A percentile compares a stretch with the other conserved stretches of the same genome.
Conservation (phyloP, 2,329 filamentous ascomycete species). For the Chalaropsis ovoidea region DNA sequence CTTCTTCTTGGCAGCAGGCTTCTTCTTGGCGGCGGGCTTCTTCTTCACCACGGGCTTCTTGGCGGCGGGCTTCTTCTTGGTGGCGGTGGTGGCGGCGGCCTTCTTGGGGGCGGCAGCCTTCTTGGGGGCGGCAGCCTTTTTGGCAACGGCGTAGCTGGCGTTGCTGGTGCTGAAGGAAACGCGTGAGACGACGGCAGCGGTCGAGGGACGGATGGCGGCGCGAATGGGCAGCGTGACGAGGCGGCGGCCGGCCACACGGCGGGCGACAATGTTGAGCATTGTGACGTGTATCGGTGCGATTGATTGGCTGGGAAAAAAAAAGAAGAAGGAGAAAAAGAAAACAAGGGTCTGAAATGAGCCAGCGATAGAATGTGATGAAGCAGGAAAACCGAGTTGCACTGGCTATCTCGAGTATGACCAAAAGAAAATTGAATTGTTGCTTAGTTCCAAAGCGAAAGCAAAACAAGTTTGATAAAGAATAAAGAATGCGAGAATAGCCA, state of each 20-base stretch:
- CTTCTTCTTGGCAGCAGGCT: constrained; percentile 28
- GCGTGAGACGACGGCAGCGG: constrained; percentile 3
- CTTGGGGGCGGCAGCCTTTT: constrained; percentile 10
- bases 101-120: background rate
- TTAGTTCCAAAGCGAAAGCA: background rate
- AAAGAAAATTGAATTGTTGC: background rate
- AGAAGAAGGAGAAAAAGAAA: background rate
- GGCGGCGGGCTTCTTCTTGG: constrained; percentile 20
- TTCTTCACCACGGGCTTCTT: constrained; percentile 29
- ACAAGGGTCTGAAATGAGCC: background rate
- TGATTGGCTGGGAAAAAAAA: background rate
- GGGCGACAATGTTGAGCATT: constrained; percentile 20
- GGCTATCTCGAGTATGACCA: background rate
- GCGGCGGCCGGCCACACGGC: constrained; percentile 22
- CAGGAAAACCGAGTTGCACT: background rate
- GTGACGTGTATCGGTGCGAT: background rate
- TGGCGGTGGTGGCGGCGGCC: constrained; percentile 2
- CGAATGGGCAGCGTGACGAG: constrained; percentile 22
- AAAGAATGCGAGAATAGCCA: background rate
- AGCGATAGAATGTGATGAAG: background rate
- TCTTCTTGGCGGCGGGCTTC: constrained; percentile 28
- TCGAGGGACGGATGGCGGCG: constrained; percentile 8
- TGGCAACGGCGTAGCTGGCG: background rate
- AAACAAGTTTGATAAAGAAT: background rate
- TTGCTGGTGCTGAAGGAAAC: constrained; percentile 16